Evolutionary conservation across 179 eudicot species (phyloP), one percentile per base, ranked within the genome.

Genomic region (Beta macrorhiza): DNA sequence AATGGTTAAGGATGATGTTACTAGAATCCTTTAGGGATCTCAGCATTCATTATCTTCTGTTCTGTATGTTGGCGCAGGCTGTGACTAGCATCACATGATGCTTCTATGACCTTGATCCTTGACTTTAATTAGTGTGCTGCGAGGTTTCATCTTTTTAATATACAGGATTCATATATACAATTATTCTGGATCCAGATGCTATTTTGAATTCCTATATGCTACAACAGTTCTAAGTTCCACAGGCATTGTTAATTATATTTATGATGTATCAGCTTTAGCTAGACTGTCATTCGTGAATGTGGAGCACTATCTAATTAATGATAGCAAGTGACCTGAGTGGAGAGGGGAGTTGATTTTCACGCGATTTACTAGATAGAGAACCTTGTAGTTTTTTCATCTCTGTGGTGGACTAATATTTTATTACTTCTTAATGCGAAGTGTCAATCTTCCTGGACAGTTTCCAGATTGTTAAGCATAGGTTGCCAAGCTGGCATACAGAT

Each of bases 81-180:
- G 64, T 58, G 77, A 16, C 22, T 47, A 52, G 37, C 20, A 32
- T 80, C 75, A 12, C 11, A 53, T 67, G 67, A 79, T 72, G 59
- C 65, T 44, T 5, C 67, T 20, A 16, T 44, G 20, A 45, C 57
- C 16, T 49, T 49, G 29, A 44, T 74, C 51, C 55, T 29, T 37
- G n/a, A 32, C 5, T 32, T 29, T 44, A 7, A 68, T 44, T 7
- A 13, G 15, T 11, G 15, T 42, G 20, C 12, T 32, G 72, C 5
- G 72, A 68, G 52, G 51, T 15, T 68, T 17, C 1, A 19, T 68
- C 42, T 32, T 14, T 9, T 68, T 42, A 4, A 11, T 32, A 10
- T 1, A 45, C 72, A 68, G 52, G 72, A 68, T 16, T 45, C 17
- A 45, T 68, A 0, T 45, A 64, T 32, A 32, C 15, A 15, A 42